Percentiles rank a stretch among this genome's conserved stretches.
These are phyloP conservation scores for Pseudogymnoascus sp. DNA, from an alignment of 2,329 filamentous ascomycete genomes.

Conservation along the genomic window DNA sequence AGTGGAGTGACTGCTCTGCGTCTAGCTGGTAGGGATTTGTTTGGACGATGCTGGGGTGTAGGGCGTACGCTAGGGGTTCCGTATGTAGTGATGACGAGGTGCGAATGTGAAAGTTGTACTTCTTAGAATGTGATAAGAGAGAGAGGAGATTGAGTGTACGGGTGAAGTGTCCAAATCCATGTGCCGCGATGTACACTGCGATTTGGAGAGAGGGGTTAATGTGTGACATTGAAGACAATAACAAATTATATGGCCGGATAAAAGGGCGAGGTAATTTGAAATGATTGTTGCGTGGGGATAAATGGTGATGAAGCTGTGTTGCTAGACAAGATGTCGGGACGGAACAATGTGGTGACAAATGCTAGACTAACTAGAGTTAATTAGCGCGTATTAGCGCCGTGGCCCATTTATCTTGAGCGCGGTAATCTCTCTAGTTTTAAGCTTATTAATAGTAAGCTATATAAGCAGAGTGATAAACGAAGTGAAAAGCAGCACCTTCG, in stretches of 20 bases:
- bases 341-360: neutral
- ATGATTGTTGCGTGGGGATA: no score
- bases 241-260: neutral
- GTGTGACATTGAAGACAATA: slow-evolving; percentile 10
- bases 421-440: no score
- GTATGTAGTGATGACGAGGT: slow-evolving; percentile 11
- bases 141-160: slow-evolving; percentile 32
- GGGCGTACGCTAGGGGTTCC: slow-evolving; percentile 2
- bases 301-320: neutral
- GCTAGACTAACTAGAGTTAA: neutral
- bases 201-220: slow-evolving; percentile 15
- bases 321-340: neutral
- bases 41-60: slow-evolving; percentile 13
- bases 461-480: no score
- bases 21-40: slow-evolving; percentile 14
- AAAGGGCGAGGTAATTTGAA: neutral
- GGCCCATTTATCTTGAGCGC: neutral
- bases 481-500: no score
- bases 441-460: no score
- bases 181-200: slow-evolving; percentile 12
- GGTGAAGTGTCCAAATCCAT: slow-evolving; percentile 20
- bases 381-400: neutral
- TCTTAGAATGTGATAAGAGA: slow-evolving; percentile 18
- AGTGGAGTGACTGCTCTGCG: slow-evolving; percentile 11
- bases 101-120: slow-evolving; percentile 15